phyloP scores from a whole-genome alignment of 306 rosid genomes.

The Citrullus mucosospermus region DNA sequence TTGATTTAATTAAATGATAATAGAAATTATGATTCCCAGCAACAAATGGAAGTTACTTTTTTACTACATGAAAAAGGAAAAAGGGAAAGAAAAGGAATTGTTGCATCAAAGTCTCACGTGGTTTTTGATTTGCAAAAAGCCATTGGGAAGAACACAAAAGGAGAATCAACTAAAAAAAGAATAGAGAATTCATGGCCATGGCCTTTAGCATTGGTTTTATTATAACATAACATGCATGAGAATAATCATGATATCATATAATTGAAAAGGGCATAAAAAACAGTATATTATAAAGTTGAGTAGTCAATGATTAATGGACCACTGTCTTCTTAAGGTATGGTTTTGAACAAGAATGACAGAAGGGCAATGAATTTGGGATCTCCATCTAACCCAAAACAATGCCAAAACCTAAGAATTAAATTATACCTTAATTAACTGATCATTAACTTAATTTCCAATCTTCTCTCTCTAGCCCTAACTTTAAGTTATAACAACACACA shows the following conservation, averaged over 20 bases:
- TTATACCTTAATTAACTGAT: not conserved
- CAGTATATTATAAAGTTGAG: not conserved
- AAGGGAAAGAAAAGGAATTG: not conserved
- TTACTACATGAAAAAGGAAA: not conserved
- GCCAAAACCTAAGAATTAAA: not conserved
- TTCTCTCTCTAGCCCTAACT: not conserved
- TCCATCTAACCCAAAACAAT: not conserved
- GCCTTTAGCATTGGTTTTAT: not conserved
- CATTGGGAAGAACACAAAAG: not conserved
- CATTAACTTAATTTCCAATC: not conserved
- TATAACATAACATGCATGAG: not conserved
- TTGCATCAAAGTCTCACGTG: not conserved
- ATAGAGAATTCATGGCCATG: not conserved
- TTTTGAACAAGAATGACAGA: slow-evolving; percentile 3
- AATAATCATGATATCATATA: not conserved
- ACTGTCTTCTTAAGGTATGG: slow-evolving; percentile 2
- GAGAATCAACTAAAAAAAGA: not conserved
- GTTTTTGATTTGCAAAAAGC: not conserved
- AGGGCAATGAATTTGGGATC: not conserved
- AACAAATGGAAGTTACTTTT: not conserved
- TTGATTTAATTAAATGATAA: not conserved
- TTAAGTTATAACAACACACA: not conserved
- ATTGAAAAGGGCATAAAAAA: not conserved
- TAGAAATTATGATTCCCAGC: not conserved
- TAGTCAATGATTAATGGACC: not conserved